Evolutionary conservation across 768 basidiomycete genomes (phyloP).

Genomic region (Podaxis carcinomalis): DNA sequence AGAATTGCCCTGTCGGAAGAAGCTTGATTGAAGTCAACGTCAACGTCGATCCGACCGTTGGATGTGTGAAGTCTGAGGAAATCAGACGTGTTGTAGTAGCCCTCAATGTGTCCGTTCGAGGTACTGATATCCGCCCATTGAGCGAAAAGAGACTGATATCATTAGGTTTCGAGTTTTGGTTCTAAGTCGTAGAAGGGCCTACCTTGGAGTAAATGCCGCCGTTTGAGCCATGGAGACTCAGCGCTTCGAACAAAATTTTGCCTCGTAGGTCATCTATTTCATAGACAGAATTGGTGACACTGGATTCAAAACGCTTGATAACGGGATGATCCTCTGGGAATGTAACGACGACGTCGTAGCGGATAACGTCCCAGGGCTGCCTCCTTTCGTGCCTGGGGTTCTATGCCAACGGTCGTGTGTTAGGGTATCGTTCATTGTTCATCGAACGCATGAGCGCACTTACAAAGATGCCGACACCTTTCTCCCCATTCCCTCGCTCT

Average conservation of each 20-base stretch:
- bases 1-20: background rate
- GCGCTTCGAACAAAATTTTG: background rate
- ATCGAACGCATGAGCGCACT: background rate
- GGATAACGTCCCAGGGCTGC: background rate
- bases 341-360: constrained; percentile 2
- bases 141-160: constrained; percentile 1
- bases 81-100: constrained; percentile 5
- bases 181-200: background rate
- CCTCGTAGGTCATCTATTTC: constrained; percentile 1
- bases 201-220: constrained; percentile 2
- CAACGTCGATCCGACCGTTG: constrained; percentile 2
- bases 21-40: constrained; percentile 6
- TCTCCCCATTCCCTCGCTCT: constrained; percentile 2
- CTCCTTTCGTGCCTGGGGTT: background rate
- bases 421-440: background rate
- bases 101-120: background rate
- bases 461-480: constrained; percentile 8
- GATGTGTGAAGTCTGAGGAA: background rate
- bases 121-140: constrained; percentile 3
- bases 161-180: background rate
- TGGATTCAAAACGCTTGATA: constrained; percentile 4
- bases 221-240: constrained; percentile 3
- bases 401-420: background rate
- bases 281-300: background rate
- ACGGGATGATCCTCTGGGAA: constrained; percentile 5